Conservation (phyloP, 2,329 filamentous ascomycete genomes). For the Cordyceps sp. region DNA sequence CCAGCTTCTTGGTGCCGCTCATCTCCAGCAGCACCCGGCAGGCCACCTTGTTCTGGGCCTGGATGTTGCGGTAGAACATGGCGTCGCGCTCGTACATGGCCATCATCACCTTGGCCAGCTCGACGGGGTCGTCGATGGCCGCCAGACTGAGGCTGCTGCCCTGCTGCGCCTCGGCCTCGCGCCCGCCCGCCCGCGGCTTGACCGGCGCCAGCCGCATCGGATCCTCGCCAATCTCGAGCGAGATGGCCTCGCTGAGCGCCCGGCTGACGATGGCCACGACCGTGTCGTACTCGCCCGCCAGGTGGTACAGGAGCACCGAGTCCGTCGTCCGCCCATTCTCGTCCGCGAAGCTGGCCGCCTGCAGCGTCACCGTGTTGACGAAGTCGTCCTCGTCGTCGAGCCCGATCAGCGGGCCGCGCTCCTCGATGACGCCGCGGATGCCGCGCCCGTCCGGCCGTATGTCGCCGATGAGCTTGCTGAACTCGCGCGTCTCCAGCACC, state of each 20-base stretch:
- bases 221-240: constrained; percentile 70
- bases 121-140: constrained; percentile 42
- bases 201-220: constrained; percentile 63
- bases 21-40: constrained; percentile 41
- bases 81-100: constrained; percentile 43
- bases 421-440: constrained; percentile 74
- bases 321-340: constrained; percentile 89
- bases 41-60: constrained; percentile 37
- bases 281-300: constrained; percentile 88
- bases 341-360: constrained; percentile 83
- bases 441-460: constrained; percentile 73
- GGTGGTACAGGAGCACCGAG: constrained; percentile 83
- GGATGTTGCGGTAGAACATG: constrained; percentile 42
- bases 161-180: constrained; percentile 18
- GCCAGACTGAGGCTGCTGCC: constrained; percentile 44
- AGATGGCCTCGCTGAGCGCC: constrained; percentile 76
- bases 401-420: constrained; percentile 66
- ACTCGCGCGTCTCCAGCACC: constrained; percentile 91
- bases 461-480: constrained; percentile 84
- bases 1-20: constrained; percentile 41
- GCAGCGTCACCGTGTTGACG: constrained; percentile 78
- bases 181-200: constrained; percentile 44
- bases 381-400: constrained; percentile 69
- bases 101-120: constrained; percentile 45
- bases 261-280: constrained; percentile 85